Evolutionary conservation across 257 asterid genomes (phyloP), one percentile per base, ranked within the genome.

Genomic region (Catharanthus roseus): DNA sequence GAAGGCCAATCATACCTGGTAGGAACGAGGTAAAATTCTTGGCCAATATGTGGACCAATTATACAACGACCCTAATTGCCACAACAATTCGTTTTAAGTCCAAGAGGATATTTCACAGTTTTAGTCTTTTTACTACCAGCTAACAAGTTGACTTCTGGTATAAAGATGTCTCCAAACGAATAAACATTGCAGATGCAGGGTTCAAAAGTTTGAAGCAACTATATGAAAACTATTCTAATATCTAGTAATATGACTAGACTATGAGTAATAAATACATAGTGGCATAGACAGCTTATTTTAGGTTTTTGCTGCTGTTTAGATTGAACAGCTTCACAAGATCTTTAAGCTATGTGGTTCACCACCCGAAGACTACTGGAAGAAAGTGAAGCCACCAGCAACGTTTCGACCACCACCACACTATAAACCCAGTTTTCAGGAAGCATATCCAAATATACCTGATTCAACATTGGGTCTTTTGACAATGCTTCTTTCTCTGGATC

Each of bases 281-380:
- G 39, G 33, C 38, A 65, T 10, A 41, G 34, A 65, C 36, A 23
- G 55, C 34, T 45, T 26, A 39, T 42, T n/a, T 21, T 65, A 26
- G 23, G 38, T 41, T 42, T 53, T 24, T 57, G 1, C 56, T 50
- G 10, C 16, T 73, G 56, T 36, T n/a, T 76, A 88, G 97, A 82
- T 90, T 74, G 97, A 90, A 61, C 97, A 90, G 70, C 87, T 90
- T 53, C 97, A 90, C 75, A 90, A 77, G 83, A 90, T 90, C 16
- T 88, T 88, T 78, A 90, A 90, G 88, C 84, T 90, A 3, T 90
- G 93, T 78, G 96, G 97, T 3, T 84, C 97, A 50, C 96, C 97
- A 9, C 53, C 89, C 3, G 97, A 90, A 69, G 90, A 87, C 1
- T 90, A 88, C 47, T 90, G 97, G 97, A 84, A 83, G 77, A 90